Evolutionary conservation across 441 rosid species (phyloP), one percentile per base, ranked within the genome.

Genomic region (Manihot esculenta): DNA sequence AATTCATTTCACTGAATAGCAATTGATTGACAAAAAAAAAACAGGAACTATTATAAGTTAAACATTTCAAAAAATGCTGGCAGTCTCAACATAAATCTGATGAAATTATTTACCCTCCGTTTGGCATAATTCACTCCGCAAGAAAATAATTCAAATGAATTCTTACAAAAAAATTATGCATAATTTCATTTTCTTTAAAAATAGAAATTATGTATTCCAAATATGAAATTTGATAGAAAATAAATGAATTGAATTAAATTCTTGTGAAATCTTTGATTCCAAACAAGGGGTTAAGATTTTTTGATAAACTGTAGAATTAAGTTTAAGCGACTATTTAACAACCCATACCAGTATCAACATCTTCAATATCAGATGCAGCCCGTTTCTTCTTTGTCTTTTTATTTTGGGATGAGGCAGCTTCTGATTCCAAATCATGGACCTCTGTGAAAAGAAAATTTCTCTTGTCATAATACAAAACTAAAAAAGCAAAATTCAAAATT

Each of bases 351-450:
- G 71, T 73, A 80, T 79, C 85, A 0, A 68, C 51, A 44, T 42
- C 75, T 42, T 71, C 90, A 30, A 81, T 79, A 64, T 85, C 88
- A 56, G 93, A 78, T 56, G 86, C 88, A 66, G 86, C 72, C 73
- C 95, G 82, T 71, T 89, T 90, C 83, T 78, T 87, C 72, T 62
- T 86, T 72, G 78, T 64, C 70, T 82, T 87, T 79, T 74, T 80
- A 64, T 76, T 87, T 69, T 72, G 51, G n/a, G 69, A 41, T 55
- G 87, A 50, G 72, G 83, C 67, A 71, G 69, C 76, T 73, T 76
- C 86, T 56, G 78, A 72, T 73, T 79, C 75, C 75, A 72, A 54
- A 77, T 55, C 69, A 63, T 62, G 18, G 26, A 38, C 64, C 67
- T 27, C 78, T 76, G 78, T 41, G 35, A 27, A 61, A 72, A 38